Conservation (phyloP, 2,329 filamentous ascomycete species). For the Colletotrichum camelliae region DNA sequence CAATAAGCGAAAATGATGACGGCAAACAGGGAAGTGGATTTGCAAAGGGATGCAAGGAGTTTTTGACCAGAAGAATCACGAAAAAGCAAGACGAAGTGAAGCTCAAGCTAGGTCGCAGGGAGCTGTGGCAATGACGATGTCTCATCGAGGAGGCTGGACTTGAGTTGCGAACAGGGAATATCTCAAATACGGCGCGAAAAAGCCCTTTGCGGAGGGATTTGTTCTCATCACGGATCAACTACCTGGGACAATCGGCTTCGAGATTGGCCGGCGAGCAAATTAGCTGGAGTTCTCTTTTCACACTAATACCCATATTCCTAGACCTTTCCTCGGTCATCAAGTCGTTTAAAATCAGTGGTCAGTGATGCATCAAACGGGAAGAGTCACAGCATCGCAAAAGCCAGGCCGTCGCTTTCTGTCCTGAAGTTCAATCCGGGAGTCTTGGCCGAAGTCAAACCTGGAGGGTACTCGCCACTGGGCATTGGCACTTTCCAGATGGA, state of each 20-base stretch:
- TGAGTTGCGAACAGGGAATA: not conserved
- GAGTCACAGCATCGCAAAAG: not conserved
- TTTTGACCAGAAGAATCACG: not conserved
- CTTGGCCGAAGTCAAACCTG: not conserved
- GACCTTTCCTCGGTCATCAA: not conserved
- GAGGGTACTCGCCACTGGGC: not conserved
- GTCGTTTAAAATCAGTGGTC: not conserved
- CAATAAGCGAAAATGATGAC: not conserved
- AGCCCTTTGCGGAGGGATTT: no score
- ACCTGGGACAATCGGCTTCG: not conserved
- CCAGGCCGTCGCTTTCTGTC: not conserved
- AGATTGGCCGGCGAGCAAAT: not conserved
- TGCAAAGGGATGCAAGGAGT: not conserved
- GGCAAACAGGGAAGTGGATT: rapidly evolving
- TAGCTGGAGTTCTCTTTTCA: not conserved
- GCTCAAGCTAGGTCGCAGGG: not conserved
- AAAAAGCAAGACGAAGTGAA: not conserved
- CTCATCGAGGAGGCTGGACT: not conserved
- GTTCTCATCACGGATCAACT: not conserved
- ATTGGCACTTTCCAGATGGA: not conserved
- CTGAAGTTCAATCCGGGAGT: not conserved
- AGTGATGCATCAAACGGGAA: not conserved
- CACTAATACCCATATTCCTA: not conserved
- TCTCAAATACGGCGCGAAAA: not conserved
- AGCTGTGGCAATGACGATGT: not conserved